phyloP scores from a whole-genome alignment of 768 basidiomycete genomes.

The Boletales sp. region DNA sequence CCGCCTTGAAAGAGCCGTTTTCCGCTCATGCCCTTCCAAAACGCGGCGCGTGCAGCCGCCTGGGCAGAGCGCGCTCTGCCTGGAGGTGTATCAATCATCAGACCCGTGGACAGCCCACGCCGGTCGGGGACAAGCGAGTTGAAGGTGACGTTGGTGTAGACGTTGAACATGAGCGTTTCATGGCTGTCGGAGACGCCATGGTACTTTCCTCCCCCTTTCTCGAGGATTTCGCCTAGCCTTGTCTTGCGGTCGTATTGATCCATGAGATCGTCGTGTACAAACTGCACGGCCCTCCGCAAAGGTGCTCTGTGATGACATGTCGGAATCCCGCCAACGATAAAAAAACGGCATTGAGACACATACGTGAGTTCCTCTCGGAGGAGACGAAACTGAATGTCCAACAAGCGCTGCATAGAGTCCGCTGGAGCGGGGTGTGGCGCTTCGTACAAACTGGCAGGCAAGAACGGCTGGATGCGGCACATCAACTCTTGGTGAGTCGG shows the following conservation, averaged over 20 bases:
- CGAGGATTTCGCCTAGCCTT: conserved; percentile 43
- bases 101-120: conserved; percentile 47
- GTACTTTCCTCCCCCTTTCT: conserved; percentile 58
- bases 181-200: conserved; percentile 37
- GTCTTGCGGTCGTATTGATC: conserved; percentile 25
- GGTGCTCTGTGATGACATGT: conserved; percentile 40
- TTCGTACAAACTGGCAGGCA: conserved; percentile 56
- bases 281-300: conserved; percentile 47
- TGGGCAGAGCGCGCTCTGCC: conserved; percentile 46
- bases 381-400: conserved; percentile 75
- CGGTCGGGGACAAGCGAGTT: conserved; percentile 43
- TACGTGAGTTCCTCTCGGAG: conserved; percentile 71
- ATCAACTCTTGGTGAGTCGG: conserved; percentile 69
- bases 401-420: conserved; percentile 58
- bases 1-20: conserved; percentile 60
- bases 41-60: conserved; percentile 40
- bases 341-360: conserved; percentile 10
- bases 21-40: conserved; percentile 60
- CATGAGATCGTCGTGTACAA: conserved; percentile 45
- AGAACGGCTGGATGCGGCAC: conserved; percentile 45
- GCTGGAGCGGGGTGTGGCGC: conserved; percentile 61
- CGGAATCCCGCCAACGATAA: background rate
- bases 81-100: conserved; percentile 52
- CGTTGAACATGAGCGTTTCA: conserved; percentile 56
- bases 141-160: conserved; percentile 56